These are phyloP conservation scores for Blastomyces gilchristii DNA, from an alignment of 2,329 filamentous ascomycete genomes.

Conservation along the genomic window DNA sequence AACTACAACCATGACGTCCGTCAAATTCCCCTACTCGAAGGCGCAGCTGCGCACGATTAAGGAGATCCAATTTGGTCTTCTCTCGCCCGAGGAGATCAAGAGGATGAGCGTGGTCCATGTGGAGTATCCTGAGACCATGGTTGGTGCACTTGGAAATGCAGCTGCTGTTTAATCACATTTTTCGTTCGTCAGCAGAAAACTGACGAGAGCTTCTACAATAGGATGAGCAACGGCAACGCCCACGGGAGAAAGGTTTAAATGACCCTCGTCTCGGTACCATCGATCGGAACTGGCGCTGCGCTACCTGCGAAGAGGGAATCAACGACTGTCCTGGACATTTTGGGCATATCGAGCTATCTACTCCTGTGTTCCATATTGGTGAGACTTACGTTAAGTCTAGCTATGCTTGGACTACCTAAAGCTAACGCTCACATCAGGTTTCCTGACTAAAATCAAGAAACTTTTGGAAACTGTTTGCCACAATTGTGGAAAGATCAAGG, in stretches of 20 bases:
- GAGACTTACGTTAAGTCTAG: constrained; percentile 17
- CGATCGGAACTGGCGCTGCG: constrained; percentile 89
- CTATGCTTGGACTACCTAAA: constrained; percentile 4
- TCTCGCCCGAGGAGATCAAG: constrained; percentile 98
- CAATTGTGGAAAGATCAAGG: constrained; percentile 95
- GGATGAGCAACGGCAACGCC: constrained; percentile 84
- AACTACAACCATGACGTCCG: constrained; percentile 70
- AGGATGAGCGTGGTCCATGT: constrained; percentile 96
- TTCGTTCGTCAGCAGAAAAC: not conserved
- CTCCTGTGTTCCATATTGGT: constrained; percentile 85
- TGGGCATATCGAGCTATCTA: constrained; percentile 94
- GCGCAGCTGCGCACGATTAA: constrained; percentile 94
- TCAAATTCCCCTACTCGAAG: constrained; percentile 81
- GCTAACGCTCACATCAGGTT: constrained; percentile 51
- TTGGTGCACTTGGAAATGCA: constrained; percentile 24
- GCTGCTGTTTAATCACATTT: constrained; percentile 6
- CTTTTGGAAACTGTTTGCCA: constrained; percentile 97
- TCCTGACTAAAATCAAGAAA: constrained; percentile 99
- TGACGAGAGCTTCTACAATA: constrained; percentile 23
- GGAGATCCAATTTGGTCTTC: constrained; percentile 97
- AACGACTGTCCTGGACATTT: constrained; percentile 96
- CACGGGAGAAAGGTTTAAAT: constrained; percentile 84
- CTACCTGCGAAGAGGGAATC: constrained; percentile 92
- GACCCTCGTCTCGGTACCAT: constrained; percentile 94
- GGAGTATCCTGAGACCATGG: constrained; percentile 97